Evolutionary conservation across 768 basidiomycete species (phyloP).

Genomic region (Saitozyma sp.): DNA sequence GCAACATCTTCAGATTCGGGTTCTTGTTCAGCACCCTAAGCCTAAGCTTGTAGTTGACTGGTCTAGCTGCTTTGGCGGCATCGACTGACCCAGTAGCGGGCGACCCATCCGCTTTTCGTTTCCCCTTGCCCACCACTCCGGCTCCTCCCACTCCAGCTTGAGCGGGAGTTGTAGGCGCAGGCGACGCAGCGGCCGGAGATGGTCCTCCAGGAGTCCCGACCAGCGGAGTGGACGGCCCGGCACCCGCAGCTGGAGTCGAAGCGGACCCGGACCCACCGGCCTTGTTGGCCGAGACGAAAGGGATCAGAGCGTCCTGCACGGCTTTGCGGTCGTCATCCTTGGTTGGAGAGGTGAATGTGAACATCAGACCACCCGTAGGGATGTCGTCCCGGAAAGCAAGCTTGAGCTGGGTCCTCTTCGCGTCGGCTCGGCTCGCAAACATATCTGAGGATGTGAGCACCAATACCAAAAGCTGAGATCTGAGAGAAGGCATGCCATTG

Average conservation of each 20-base stretch:
- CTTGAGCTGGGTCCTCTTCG: slow-evolving; percentile 46
- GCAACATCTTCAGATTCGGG: slow-evolving; percentile 74
- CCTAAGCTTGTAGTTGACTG: slow-evolving; percentile 17
- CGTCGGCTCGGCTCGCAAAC: slow-evolving; percentile 49
- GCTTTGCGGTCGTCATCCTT: slow-evolving; percentile 30
- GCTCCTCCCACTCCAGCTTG: slow-evolving; percentile 1
- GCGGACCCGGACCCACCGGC: slow-evolving; percentile 12
- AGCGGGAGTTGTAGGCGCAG: slow-evolving; percentile 6
- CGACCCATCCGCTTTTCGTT: slow-evolving; percentile 34
- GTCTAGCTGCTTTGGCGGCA: slow-evolving; percentile 5
- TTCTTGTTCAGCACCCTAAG: slow-evolving; percentile 67
- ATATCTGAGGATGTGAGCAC: slow-evolving; percentile 35
- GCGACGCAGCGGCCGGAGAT: neutral
- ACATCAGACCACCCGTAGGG: slow-evolving; percentile 42
- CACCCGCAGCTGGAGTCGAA: slow-evolving; percentile 6
- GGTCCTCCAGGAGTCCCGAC: slow-evolving; percentile 1
- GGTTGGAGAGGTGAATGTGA: slow-evolving; percentile 43
- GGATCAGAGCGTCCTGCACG: slow-evolving; percentile 46
- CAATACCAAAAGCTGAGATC: neutral
- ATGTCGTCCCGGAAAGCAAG: slow-evolving; percentile 48
- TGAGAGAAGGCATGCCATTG: neutral
- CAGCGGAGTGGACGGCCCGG: slow-evolving; percentile 1
- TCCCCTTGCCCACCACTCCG: slow-evolving; percentile 20
- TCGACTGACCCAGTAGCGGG: slow-evolving; percentile 7
- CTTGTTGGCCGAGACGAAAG: slow-evolving; percentile 41